Evolutionary conservation across 257 asterid genomes (phyloP).

Genomic region (Euphrasia confusa): DNA sequence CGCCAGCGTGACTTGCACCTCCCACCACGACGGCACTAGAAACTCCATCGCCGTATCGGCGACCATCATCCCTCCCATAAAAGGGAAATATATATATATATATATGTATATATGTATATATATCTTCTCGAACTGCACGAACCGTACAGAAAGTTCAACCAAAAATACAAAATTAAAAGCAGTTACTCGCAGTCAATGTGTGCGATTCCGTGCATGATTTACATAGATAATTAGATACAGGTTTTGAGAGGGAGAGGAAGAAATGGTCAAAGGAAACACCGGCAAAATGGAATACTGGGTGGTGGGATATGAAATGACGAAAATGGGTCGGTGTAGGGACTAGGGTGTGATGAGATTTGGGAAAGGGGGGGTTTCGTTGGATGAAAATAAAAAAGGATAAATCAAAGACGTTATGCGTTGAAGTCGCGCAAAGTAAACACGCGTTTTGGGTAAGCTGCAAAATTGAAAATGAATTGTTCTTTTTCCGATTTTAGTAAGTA

Average conservation of each 20-base stretch:
- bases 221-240: background rate
- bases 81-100: background rate
- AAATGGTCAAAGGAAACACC: background rate
- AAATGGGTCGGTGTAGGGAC: too few species aligned
- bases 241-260: background rate
- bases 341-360: too few species aligned
- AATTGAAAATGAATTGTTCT: too few species aligned
- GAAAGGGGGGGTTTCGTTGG: too few species aligned
- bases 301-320: background rate
- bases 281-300: background rate
- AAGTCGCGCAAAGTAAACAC: too few species aligned
- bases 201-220: background rate
- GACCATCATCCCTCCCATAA: conserved; percentile 24
- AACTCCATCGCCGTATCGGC: conserved; percentile 49
- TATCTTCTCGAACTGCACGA: conserved; percentile 21
- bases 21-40: conserved; percentile 87
- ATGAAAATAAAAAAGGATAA: too few species aligned
- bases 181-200: background rate
- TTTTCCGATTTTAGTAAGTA: too few species aligned
- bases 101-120: background rate
- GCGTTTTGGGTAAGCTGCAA: too few species aligned
- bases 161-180: background rate
- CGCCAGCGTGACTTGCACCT: conserved; percentile 67
- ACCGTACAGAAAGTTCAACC: conserved; percentile 15
- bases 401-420: too few species aligned